Conservation (phyloP, 768 basidiomycete genomes). For the Exidia glandulosa region DNA sequence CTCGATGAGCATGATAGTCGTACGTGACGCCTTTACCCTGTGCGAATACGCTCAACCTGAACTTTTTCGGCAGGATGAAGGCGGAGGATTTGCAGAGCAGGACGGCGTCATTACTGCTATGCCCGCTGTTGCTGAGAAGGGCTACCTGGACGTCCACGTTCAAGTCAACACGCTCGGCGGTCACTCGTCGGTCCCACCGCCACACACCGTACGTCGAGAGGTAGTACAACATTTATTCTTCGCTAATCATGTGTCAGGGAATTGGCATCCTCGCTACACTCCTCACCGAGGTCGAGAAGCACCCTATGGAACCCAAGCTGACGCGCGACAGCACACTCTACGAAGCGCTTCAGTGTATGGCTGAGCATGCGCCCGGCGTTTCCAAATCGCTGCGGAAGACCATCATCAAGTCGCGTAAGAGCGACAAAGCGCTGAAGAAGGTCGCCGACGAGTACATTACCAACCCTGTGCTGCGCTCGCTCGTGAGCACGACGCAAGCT, state of each 20-base stretch:
- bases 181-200: conserved; percentile 76
- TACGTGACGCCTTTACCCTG: not conserved
- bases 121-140: conserved; percentile 60
- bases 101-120: conserved; percentile 48
- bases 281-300: conserved; percentile 54
- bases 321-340: conserved; percentile 49
- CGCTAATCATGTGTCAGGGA: conserved; percentile 28
- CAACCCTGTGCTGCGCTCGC: conserved; percentile 29
- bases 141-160: conserved; percentile 49
- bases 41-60: not conserved
- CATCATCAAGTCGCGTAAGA: conserved; percentile 36
- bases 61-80: conserved; percentile 17
- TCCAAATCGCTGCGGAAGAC: conserved; percentile 34
- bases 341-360: conserved; percentile 51
- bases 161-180: conserved; percentile 64
- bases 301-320: conserved; percentile 37
- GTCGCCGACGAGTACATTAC: conserved; percentile 36
- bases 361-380: conserved; percentile 47
- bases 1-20: conserved; percentile 67
- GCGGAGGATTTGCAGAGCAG: conserved; percentile 34
- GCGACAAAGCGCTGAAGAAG: conserved; percentile 37
- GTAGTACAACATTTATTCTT: not conserved
- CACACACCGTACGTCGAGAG: conserved; percentile 49
- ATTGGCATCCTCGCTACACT: conserved; percentile 73
- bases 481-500: conserved; percentile 66